Base-by-base conservation (phyloP, 805 yeast species). In the Millerozyma miso region DNA sequence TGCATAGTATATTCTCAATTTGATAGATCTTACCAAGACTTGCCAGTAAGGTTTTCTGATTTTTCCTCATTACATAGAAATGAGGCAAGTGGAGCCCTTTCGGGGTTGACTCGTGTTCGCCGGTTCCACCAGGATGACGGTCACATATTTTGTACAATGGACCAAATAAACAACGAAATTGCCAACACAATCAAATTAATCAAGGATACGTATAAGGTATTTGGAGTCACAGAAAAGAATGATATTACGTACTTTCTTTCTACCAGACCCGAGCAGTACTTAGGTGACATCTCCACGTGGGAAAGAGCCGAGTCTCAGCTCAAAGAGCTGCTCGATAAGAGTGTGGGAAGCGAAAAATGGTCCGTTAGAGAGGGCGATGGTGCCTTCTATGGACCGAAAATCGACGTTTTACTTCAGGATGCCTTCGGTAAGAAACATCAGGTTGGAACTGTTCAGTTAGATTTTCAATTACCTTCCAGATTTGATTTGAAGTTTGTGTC, bases 111-210 rank as follows among this genome's bases (percentile, higher is more conserved):
- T 0, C 73, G 99, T 43, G 97, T 93, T 3, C 77, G 99, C 45
- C 73, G 96, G 49, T 93, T 93, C 66, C 99, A 93, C 63, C 99
- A 93, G 66, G 99, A 93, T 62, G 99, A 93, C 61, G 98, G 97
- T 5, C 99, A 93, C 55, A 90, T 93, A 19, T 93, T 93, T 61
- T 93, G 99, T 59, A 79, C 83, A 1, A 72, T 76, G 31, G 80
- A 76, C 4, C 99, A 93, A 64, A 82, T 93, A 38, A 77, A 75
- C 38, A 53, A 60, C 23, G 99, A 93, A 58, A 89, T 93, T 38
- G 55, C 72, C 7, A 76, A 79, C 42, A 85, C 93, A 10, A 71
- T 93, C 44, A 74, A 79, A 53, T 69, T 93, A 55, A 78, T 93
- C 41, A 84, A 83, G 54, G 75, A 83, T 47, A 81, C 90, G 31